Base-by-base conservation (phyloP, 257 asterid species). In the Perilla frutescens region DNA sequence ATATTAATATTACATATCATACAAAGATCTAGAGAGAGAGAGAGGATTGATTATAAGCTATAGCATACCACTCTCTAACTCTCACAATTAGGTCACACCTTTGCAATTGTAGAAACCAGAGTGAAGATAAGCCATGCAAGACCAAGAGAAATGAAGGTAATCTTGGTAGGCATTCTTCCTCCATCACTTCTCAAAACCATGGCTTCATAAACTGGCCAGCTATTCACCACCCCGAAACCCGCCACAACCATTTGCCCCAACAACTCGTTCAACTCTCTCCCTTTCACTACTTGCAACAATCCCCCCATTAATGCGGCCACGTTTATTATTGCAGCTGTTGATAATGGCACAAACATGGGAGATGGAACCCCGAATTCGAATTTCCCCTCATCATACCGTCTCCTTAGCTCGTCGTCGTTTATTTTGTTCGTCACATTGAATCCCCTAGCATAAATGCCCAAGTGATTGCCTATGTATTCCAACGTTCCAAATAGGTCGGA, bases 391-490 rank as follows among this genome's bases (percentile, higher is more conserved):
- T 81, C 73, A 40, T 93, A 93, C 50, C 92, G 80, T 69, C 82
- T 87, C 39, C 82, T 77, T 66, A 73, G 79, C 15, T 85, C 96
- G 3, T 79, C 66, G 40, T 89, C 93, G 0, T 74, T 71, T 1
- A 85, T 88, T 85, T 91, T 93, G 79, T 84, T 91, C 1, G 98
- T 93, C 57, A 93, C 75, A 7, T 77, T 78, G 63, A 91, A 91
- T n/a, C 81, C 90, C 26, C 83, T 81, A 1, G 93, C 44, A 20
- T 80, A 57, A 31, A 89, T 81, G 62, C 96, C 96, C 4, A 93
- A 57, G 36, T 11, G 71, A 29, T 85, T 93, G 53, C 68, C 57
- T 32, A 85, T 8, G 83, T 71, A 85, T 68, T 93, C 96, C 4
- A 83, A 50, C 0, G 74, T 70, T 8, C 89, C 98, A 66, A 91